Conservation (phyloP, 495 filamentous ascomycete genomes). For the Hypomontagnella monticulosa region DNA sequence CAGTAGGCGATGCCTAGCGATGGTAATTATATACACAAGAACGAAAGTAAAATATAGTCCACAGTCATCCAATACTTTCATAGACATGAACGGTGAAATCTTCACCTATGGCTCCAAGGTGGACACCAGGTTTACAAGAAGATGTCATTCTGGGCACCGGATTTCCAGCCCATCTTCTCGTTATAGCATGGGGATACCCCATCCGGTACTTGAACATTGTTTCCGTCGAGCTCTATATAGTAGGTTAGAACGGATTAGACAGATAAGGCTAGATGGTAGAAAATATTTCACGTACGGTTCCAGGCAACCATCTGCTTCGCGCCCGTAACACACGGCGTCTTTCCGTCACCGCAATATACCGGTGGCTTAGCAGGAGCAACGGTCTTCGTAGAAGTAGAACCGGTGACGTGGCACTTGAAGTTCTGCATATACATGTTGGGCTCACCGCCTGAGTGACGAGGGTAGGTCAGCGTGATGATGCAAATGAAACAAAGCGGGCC, state of each 20-base stretch:
- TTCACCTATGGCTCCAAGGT: no score
- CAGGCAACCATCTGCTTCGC: constrained; percentile 67
- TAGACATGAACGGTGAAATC: no score
- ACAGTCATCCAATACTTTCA: no score
- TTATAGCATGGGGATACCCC: constrained; percentile 52
- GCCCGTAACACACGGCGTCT: constrained; percentile 57
- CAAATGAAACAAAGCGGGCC: background rate
- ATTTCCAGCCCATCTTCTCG: constrained; percentile 51
- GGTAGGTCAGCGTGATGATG: background rate
- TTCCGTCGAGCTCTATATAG: constrained; percentile 48
- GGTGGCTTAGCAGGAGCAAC: constrained; percentile 55
- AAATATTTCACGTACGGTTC: constrained; percentile 48
- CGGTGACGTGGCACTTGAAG: constrained; percentile 63
- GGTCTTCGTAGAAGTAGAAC: constrained; percentile 49
- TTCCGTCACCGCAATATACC: constrained; percentile 54
- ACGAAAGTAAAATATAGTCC: no score
- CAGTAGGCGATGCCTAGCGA: no score
- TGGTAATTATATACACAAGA: no score
- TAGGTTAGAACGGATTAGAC: background rate
- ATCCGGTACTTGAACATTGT: constrained; percentile 50
- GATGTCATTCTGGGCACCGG: constrained; percentile 61
- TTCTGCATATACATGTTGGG: constrained; percentile 66
- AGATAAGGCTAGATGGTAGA: no score
- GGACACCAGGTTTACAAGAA: constrained; percentile 44
- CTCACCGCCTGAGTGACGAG: constrained; percentile 44